These are phyloP conservation scores for Cladosporium sphaerospermum DNA, from an alignment of 2,329 filamentous ascomycete species.

Conservation along the genomic window DNA sequence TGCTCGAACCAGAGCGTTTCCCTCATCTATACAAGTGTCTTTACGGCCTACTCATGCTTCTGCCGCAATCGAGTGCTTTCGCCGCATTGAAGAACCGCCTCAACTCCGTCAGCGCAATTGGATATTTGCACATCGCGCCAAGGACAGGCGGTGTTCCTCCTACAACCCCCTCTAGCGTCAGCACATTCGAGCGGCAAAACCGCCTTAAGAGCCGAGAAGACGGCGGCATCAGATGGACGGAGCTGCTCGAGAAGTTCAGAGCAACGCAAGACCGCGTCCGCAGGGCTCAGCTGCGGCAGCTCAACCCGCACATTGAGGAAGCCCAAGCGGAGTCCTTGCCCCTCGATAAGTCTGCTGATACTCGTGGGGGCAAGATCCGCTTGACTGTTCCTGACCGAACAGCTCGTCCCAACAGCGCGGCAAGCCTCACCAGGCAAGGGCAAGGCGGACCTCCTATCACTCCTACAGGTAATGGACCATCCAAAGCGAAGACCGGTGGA, in stretches of 20 bases:
- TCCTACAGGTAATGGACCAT: neutral
- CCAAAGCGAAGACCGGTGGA: neutral
- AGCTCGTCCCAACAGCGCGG: constrained; percentile 11
- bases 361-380: neutral
- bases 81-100: constrained; percentile 92
- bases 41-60: constrained; percentile 92
- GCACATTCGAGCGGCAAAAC: constrained; percentile 52
- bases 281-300: constrained; percentile 50
- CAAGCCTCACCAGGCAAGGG: constrained; percentile 3
- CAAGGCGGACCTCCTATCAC: neutral
- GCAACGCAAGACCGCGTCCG: constrained; percentile 81
- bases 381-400: neutral
- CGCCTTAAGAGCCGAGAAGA: constrained; percentile 70
- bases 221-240: constrained; percentile 75
- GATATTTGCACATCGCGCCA: constrained; percentile 79
- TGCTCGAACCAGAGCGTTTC: constrained; percentile 90
- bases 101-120: constrained; percentile 95
- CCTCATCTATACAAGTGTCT: constrained; percentile 96
- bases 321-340: constrained; percentile 2
- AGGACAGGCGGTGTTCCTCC: constrained; percentile 34
- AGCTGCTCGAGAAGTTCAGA: constrained; percentile 91
- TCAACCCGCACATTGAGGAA: constrained; percentile 13
- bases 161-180: constrained; percentile 30
- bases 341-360: neutral
- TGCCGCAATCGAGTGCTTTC: constrained; percentile 97